Conservation (phyloP, 2,329 filamentous ascomycete species). For the Salinomyces thailandicus region DNA sequence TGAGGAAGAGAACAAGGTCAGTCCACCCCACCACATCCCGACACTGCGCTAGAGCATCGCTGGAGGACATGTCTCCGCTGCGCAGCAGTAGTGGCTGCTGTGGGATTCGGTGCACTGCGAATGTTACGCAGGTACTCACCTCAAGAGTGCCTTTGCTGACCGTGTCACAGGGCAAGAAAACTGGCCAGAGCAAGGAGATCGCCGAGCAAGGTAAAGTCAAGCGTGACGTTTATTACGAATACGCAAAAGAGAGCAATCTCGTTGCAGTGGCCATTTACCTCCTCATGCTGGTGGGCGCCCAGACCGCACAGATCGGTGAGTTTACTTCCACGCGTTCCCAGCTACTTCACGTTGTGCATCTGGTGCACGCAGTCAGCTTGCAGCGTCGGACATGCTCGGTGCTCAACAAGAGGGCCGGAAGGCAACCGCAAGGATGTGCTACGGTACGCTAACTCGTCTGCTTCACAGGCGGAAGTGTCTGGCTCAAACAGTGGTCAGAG, state of each 20-base stretch:
- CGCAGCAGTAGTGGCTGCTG: no score
- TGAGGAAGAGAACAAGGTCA: constrained; percentile 53
- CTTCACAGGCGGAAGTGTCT: constrained; percentile 61
- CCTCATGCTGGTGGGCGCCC: constrained; percentile 63
- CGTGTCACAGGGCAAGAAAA: constrained; percentile 41
- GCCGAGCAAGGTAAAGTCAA: constrained; percentile 95
- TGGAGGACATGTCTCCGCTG: no score
- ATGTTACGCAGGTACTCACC: no score
- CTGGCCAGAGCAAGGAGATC: constrained; percentile 75
- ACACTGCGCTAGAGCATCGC: no score
- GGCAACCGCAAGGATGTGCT: not conserved
- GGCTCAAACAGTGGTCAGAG: constrained; percentile 91
- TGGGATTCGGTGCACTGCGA: no score
- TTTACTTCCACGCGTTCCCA: no score
- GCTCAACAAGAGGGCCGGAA: not conserved
- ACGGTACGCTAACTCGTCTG: constrained; percentile 14
- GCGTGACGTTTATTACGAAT: constrained; percentile 89
- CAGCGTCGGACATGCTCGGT: constrained; percentile 15
- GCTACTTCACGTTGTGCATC: no score
- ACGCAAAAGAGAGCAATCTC: constrained; percentile 89
- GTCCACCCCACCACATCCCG: no score
- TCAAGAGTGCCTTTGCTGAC: no score
- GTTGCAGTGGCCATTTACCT: constrained; percentile 74
- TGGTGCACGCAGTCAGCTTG: not conserved
- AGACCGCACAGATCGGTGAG: constrained; percentile 69